Percentiles rank a stretch among this genome's conserved stretches.
These are phyloP conservation scores for Wallacemonas rigidus DNA, from an alignment of 208 protist species.

Conservation along the genomic window DNA sequence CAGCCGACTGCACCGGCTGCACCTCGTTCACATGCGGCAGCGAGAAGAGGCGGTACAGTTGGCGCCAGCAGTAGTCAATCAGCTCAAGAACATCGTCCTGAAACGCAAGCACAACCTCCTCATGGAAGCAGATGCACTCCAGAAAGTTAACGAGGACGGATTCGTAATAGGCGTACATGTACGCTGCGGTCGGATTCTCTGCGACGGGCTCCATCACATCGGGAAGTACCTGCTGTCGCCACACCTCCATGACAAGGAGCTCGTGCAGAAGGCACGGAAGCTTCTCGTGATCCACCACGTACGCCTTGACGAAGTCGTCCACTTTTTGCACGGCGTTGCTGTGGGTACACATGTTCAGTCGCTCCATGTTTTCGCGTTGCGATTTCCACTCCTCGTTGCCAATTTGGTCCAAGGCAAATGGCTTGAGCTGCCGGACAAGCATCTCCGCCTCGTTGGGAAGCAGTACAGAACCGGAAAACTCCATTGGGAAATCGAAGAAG, in stretches of 20 bases:
- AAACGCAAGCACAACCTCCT: conserved; percentile 76
- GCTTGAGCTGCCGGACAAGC: conserved; percentile 62
- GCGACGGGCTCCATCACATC: conserved; percentile 40
- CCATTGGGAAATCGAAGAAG: conserved; percentile 34
- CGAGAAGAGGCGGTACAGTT: conserved; percentile 77
- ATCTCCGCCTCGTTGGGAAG: conserved; percentile 71
- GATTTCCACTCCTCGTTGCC: conserved; percentile 78
- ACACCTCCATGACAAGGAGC: conserved; percentile 86
- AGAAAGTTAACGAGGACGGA: conserved; percentile 86
- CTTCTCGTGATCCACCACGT: conserved; percentile 81
- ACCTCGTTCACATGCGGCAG: conserved; percentile 43
- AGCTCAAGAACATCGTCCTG: conserved; percentile 89
- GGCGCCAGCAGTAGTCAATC: conserved; percentile 90
- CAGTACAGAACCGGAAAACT: conserved; percentile 63
- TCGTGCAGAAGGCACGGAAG: conserved; percentile 78
- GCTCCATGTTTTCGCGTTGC: conserved; percentile 77
- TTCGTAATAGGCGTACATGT: conserved; percentile 88
- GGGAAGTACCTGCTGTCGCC: conserved; percentile 79
- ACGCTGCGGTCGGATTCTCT: conserved; percentile 69
- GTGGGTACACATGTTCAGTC: conserved; percentile 91
- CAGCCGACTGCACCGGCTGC: not conserved
- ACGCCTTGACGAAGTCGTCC: conserved; percentile 87
- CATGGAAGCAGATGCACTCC: conserved; percentile 86
- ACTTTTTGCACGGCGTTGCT: conserved; percentile 84
- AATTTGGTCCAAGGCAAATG: conserved; percentile 63